phyloP scores from a whole-genome alignment of 176 grass and related monocot genomes.

The Pontederia crassipes region DNA sequence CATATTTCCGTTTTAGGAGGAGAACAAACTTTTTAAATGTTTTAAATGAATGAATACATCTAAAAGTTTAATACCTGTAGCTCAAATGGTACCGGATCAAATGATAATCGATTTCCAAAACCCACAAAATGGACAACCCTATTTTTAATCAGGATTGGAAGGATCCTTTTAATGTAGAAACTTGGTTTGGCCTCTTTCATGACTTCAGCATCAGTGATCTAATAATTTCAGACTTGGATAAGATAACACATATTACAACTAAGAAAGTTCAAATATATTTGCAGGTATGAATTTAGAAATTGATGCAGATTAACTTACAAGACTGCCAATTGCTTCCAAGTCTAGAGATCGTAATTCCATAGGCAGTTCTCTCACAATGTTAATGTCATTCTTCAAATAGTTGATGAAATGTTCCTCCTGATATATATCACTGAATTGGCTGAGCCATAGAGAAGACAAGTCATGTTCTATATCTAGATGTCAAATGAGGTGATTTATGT shows the following conservation, averaged over 20 bases:
- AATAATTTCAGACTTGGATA: constrained; percentile 20
- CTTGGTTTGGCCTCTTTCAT: constrained; percentile 94
- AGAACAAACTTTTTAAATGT: not conserved
- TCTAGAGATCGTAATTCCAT: constrained; percentile 68
- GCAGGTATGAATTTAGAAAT: constrained; percentile 3
- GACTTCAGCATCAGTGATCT: constrained; percentile 91
- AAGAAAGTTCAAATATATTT: not conserved
- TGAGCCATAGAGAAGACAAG: constrained; percentile 55
- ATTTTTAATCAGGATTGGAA: constrained; percentile 81
- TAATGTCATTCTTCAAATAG: constrained; percentile 90
- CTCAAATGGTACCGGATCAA: constrained; percentile 93
- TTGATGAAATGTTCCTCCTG: constrained; percentile 94
- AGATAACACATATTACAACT: constrained; percentile 14
- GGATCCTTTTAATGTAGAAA: constrained; percentile 80
- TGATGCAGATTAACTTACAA: constrained; percentile 46
- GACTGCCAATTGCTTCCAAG: constrained; percentile 72
- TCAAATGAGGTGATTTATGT: too few species aligned
- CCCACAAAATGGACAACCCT: constrained; percentile 89
- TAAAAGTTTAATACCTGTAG: constrained; percentile 53
- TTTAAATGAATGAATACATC: not conserved
- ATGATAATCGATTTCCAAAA: constrained; percentile 99
- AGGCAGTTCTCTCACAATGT: constrained; percentile 78
- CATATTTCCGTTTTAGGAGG: constrained; percentile 5
- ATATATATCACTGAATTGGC: constrained; percentile 99
- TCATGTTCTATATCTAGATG: constrained; percentile 23